Conservation (phyloP, 495 filamentous ascomycete species). For the Haplographium delicatum region DNA sequence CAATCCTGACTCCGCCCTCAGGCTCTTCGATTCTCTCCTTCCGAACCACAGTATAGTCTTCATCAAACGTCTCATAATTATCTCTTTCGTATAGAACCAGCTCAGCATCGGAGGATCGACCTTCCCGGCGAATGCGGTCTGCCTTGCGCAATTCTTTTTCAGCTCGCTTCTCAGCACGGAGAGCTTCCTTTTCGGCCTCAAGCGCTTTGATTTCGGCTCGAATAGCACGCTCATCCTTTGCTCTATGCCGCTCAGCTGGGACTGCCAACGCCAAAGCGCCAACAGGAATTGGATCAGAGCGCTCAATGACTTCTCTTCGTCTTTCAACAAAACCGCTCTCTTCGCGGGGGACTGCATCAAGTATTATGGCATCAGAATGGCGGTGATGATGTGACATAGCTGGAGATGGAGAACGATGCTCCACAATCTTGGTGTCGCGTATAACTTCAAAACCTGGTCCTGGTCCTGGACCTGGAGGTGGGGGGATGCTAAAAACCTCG, state of each 20-base stretch:
- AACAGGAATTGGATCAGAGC: constrained; percentile 19
- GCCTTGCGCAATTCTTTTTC: constrained; percentile 39
- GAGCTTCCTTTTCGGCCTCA: constrained; percentile 27
- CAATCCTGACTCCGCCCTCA: constrained; percentile 57
- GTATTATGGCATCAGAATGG: constrained; percentile 30
- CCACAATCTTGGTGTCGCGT: constrained; percentile 35
- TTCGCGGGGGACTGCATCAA: constrained; percentile 22
- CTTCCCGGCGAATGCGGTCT: constrained; percentile 15
- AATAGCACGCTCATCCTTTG: constrained; percentile 21
- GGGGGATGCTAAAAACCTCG: constrained; percentile 23
- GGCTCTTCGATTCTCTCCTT: constrained; percentile 47
- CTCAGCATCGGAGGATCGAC: constrained; percentile 30
- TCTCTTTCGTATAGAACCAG: constrained; percentile 39
- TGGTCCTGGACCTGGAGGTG: constrained; percentile 27
- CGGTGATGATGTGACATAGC: constrained; percentile 25
- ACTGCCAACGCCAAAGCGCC: constrained; percentile 20
- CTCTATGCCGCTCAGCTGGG: constrained; percentile 11
- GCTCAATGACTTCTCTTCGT: constrained; percentile 13
- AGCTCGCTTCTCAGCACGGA: constrained; percentile 32
- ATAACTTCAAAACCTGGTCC: constrained; percentile 26
- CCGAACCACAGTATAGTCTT: constrained; percentile 51
- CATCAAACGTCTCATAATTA: constrained; percentile 32
- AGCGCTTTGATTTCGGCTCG: constrained; percentile 39
- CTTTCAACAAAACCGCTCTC: constrained; percentile 21
- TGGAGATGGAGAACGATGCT: constrained; percentile 33